A percentile compares a stretch with the other conserved stretches of the same genome.
Conservation (phyloP, 148 eudicot genomes). For the Salicornia ramosissima region DNA sequence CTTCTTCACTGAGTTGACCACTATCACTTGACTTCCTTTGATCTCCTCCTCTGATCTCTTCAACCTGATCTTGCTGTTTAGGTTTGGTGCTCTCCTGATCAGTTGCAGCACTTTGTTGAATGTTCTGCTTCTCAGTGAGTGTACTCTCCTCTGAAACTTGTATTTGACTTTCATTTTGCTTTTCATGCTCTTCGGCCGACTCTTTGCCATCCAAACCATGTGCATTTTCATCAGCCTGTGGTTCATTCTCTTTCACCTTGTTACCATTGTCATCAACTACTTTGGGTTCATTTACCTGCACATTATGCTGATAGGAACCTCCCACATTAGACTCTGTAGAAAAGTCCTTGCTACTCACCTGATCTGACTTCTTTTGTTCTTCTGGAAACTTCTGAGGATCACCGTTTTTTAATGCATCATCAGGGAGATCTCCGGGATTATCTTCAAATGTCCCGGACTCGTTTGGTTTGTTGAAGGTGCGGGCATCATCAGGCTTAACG, state of each 20-base stretch:
- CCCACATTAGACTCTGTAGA: conserved; percentile 26
- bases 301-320: conserved; percentile 16
- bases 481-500: conserved; percentile 13
- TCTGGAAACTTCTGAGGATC: conserved; percentile 23
- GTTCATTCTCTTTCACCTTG: conserved; percentile 20
- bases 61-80: conserved; percentile 20
- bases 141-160: conserved; percentile 48
- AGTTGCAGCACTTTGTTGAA: conserved; percentile 17
- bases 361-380: conserved; percentile 4
- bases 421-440: conserved; percentile 58
- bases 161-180: conserved; percentile 26
- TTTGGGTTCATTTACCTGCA: conserved; percentile 18
- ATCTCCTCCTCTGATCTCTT: conserved; percentile 13
- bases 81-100: conserved; percentile 17
- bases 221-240: conserved; percentile 23
- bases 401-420: conserved; percentile 39
- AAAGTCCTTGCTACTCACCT: conserved; percentile 12
- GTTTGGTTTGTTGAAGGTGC: conserved; percentile 10
- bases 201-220: conserved; percentile 33
- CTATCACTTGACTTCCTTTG: conserved; percentile 11
- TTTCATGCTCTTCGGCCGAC: conserved; percentile 29
- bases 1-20: conserved; percentile 7
- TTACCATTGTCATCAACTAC: conserved; percentile 14
- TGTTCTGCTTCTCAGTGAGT: conserved; percentile 34
- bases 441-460: conserved; percentile 40